These are phyloP conservation scores for Acorus gramineus DNA, from an alignment of 106 monocot genomes.

Conservation along the genomic window DNA sequence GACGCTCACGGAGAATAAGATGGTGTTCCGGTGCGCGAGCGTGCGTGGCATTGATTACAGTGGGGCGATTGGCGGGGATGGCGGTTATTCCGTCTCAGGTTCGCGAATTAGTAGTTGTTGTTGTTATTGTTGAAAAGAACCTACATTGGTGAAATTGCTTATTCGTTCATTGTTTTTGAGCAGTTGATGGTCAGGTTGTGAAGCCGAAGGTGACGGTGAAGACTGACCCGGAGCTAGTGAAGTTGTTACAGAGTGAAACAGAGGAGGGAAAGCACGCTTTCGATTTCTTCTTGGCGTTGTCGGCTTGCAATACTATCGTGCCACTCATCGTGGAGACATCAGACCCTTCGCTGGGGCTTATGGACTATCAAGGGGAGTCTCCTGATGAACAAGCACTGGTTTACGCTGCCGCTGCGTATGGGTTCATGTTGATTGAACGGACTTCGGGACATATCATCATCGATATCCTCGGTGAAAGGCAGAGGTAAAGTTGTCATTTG, in stretches of 20 bases:
- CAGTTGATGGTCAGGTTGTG: slow-evolving; percentile 54
- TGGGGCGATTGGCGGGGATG: slow-evolving; percentile 4
- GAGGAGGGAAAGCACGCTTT: slow-evolving; percentile 26
- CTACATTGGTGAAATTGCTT: background rate
- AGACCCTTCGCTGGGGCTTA: slow-evolving; percentile 34
- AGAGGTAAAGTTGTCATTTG: slow-evolving; percentile 33
- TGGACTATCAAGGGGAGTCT: slow-evolving; percentile 95
- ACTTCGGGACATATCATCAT: slow-evolving; percentile 81
- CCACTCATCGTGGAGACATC: slow-evolving; percentile 49
- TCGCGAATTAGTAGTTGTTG: no score
- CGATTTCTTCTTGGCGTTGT: slow-evolving; percentile 72
- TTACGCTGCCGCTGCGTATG: slow-evolving; percentile 88
- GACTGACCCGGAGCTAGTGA: slow-evolving; percentile 51
- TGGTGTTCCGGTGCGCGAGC: slow-evolving; percentile 85
- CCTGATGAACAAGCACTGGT: slow-evolving; percentile 93
- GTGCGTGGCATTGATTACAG: slow-evolving; percentile 64
- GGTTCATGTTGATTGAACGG: slow-evolving; percentile 79
- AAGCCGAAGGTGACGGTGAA: slow-evolving; percentile 67
- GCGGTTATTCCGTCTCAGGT: slow-evolving; percentile 30
- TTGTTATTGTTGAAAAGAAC: no score
- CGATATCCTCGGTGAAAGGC: slow-evolving; percentile 70
- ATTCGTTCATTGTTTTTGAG: slow-evolving; percentile 10
- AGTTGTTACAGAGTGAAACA: slow-evolving; percentile 30
- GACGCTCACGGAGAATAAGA: slow-evolving; percentile 92
- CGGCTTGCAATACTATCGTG: slow-evolving; percentile 90